phyloP scores from a whole-genome alignment of 345 rosid genomes.

The Bretschneidera sinensis region DNA sequence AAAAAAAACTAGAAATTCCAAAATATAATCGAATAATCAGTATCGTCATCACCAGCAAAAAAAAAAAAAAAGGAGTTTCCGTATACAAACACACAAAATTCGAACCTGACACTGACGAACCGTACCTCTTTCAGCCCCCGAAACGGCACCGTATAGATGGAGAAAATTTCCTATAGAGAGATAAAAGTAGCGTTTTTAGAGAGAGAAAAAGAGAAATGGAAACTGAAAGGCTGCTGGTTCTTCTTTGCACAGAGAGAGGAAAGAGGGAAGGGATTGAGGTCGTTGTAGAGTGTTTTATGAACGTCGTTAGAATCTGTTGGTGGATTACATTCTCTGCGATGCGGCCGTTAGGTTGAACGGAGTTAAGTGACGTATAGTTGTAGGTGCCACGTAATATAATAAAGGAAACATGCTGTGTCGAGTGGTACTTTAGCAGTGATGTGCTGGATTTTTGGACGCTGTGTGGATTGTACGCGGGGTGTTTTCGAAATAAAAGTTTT shows the following conservation, averaged over 20 bases:
- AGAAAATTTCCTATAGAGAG: conserved; percentile 16
- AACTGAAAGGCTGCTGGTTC: conserved; percentile 21
- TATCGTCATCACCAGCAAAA: background rate
- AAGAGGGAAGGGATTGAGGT: no score
- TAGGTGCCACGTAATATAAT: conserved; percentile 19
- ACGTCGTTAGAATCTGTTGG: conserved; percentile 40
- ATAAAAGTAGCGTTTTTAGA: conserved; percentile 16
- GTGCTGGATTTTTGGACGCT: background rate
- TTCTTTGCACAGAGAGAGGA: conserved; percentile 15
- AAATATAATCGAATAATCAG: conserved; percentile 5
- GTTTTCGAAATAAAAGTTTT: background rate
- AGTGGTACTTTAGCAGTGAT: conserved; percentile 4
- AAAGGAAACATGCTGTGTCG: conserved; percentile 15
- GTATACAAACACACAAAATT: conserved; percentile 1
- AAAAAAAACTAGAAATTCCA: background rate
- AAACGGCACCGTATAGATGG: conserved; percentile 21
- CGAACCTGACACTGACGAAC: conserved; percentile 16
- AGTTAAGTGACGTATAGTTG: conserved; percentile 15
- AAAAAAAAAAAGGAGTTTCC: background rate
- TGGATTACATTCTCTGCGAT: background rate
- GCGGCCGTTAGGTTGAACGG: conserved; percentile 15
- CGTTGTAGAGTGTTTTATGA: conserved; percentile 48
- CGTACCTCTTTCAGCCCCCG: conserved; percentile 14
- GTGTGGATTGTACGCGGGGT: conserved; percentile 4
- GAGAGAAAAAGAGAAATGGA: conserved; percentile 17